Base-by-base conservation (phyloP, 192 early-diverging fungal species). In the Podila epicladia region DNA sequence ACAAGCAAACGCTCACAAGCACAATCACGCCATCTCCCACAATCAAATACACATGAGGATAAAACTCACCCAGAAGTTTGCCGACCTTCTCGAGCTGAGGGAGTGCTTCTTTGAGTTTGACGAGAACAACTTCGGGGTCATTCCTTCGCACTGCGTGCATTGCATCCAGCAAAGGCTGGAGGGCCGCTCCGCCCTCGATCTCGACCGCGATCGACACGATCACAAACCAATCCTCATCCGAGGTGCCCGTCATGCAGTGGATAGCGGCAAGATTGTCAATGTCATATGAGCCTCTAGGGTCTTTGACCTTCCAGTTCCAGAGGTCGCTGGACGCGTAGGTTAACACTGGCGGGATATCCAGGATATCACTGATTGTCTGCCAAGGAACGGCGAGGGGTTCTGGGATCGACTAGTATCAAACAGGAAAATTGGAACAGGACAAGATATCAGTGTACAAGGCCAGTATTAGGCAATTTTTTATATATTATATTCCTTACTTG, bases 181-280 rank as follows among this genome's bases (percentile, higher is more conserved):
- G 72, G 60, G 87, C 89, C 31, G 82, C 89, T 33, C 90, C 95
- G 3, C 92, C 95, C 31, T 86, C 88, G n/a, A 91, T 84, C 69
- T 99, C 97, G 55, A 96, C 94, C 0, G 91, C 91, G 0, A 92
- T 87, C 0, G 95, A 93, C 62, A 97, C 89, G 33, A 98, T 90
- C 82, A 95, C 96, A 78, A 99, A 97, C 97, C 97, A 99, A 0
- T 91, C 88, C 88, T 99, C 96, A 82, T 99, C 97, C 63, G 88
- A 84, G 29, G 90, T 88, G 9, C 96, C 95, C 4, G 94, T 91
- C 80, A 96, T 97, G 3, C 93, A 96, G 58, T 92, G 83, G 60
- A 96, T 69, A 0, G 92, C 90, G 5, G 92, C 83, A 8, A 99
- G 70, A 83, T 99, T 99, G 68, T 88, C 87, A 58, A 94, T 69